phyloP scores from a whole-genome alignment of 805 yeast genomes.

The Candida easanensis region DNA sequence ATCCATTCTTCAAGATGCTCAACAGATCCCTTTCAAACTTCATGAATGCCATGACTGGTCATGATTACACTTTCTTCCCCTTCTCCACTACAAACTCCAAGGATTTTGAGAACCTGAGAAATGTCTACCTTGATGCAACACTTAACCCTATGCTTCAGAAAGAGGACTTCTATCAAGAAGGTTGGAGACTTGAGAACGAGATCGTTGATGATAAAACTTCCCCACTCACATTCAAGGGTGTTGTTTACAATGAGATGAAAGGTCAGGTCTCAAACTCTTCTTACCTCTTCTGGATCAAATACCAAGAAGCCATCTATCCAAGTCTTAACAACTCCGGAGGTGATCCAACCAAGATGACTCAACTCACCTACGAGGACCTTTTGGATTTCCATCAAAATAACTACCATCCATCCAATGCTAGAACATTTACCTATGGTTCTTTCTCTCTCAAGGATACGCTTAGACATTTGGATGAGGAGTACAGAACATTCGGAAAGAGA shows the following conservation, averaged over 20 bases:
- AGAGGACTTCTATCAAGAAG: conserved; percentile 91
- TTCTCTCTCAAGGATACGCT: conserved; percentile 63
- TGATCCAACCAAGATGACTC: conserved; percentile 79
- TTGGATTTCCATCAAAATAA: conserved; percentile 68
- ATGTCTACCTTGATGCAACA: conserved; percentile 85
- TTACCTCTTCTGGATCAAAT: conserved; percentile 80
- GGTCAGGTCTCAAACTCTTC: conserved; percentile 91
- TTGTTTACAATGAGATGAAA: conserved; percentile 97
- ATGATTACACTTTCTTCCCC: conserved; percentile 93
- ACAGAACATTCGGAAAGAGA: conserved; percentile 53
- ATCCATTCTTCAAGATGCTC: conserved; percentile 96
- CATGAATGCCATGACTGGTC: conserved; percentile 99
- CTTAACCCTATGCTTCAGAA: conserved; percentile 74
- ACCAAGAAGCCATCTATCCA: conserved; percentile 81
- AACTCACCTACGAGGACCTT: conserved; percentile 70
- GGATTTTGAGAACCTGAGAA: conserved; percentile 81
- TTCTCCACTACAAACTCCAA: conserved; percentile 88
- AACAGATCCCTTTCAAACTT: conserved; percentile 91
- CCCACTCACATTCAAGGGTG: conserved; percentile 83
- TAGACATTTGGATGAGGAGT: conserved; percentile 49
- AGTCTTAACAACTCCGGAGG: conserved; percentile 91
- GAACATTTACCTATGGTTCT: conserved; percentile 84
- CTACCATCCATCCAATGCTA: conserved; percentile 90
- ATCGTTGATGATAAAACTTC: conserved; percentile 52
- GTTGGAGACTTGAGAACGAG: conserved; percentile 91